These are phyloP conservation scores for Aphanomyces astaci DNA, from an alignment of 352 stramenopile genomes.

Conservation along the genomic window DNA sequence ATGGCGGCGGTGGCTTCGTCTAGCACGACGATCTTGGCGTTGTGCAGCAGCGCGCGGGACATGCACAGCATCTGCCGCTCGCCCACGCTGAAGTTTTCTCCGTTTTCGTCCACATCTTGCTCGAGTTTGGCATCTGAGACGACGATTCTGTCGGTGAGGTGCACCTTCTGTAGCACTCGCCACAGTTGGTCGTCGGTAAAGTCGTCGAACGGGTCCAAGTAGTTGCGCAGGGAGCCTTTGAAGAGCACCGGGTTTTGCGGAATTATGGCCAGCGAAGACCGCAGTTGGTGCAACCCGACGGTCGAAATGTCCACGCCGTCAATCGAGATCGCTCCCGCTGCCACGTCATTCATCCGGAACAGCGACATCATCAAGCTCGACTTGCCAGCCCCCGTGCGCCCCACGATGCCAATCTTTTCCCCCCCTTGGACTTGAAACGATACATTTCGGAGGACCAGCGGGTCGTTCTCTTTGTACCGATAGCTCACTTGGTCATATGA, in stretches of 20 bases:
- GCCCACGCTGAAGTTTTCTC: slow-evolving; percentile 83
- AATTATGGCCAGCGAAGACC: slow-evolving; percentile 47
- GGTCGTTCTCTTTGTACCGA: slow-evolving; percentile 22
- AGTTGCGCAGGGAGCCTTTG: slow-evolving; percentile 83
- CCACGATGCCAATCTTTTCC: slow-evolving; percentile 26
- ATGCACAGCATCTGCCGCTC: slow-evolving; percentile 87
- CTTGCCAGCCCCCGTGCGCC: slow-evolving; percentile 24
- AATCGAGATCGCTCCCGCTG: slow-evolving; percentile 46
- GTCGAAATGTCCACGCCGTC: slow-evolving; percentile 51
- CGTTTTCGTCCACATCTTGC: slow-evolving; percentile 52
- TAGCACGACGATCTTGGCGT: slow-evolving; percentile 79
- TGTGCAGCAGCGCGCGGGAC: slow-evolving; percentile 71
- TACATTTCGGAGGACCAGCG: neutral
- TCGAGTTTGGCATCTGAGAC: slow-evolving; percentile 42
- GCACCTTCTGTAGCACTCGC: slow-evolving; percentile 66
- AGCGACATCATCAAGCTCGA: slow-evolving; percentile 23
- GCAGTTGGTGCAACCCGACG: slow-evolving; percentile 46
- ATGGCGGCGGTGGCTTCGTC: slow-evolving; percentile 85
- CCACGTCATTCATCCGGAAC: slow-evolving; percentile 39
- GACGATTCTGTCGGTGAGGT: slow-evolving; percentile 62
- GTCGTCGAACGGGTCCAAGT: slow-evolving; percentile 89
- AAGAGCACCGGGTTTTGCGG: slow-evolving; percentile 85
- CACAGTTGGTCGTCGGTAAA: slow-evolving; percentile 84
- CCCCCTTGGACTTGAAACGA: neutral
- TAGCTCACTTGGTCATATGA: slow-evolving; percentile 11